Percentiles rank a stretch among this genome's conserved stretches.
phyloP scores from a whole-genome alignment of 2,329 filamentous ascomycete genomes.

The Aspergillus latus region DNA sequence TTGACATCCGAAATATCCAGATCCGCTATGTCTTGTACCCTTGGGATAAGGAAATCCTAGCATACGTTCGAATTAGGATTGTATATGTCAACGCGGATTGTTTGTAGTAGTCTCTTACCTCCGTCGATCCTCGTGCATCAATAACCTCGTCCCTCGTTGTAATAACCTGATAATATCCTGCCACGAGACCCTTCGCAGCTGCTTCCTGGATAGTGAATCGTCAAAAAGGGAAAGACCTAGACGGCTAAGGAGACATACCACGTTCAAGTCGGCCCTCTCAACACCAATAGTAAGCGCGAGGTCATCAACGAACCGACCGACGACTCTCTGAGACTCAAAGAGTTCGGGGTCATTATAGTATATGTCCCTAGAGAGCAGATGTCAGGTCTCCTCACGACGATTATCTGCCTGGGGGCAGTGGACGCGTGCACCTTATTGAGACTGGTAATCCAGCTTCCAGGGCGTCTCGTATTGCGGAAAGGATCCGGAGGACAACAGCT shows the following conservation, averaged over 20 bases:
- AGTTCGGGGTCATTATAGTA: conserved; percentile 62
- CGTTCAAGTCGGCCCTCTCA: conserved; percentile 55
- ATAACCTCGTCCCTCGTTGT: conserved; percentile 27
- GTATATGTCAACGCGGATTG: neutral
- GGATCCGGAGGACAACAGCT: conserved; percentile 56
- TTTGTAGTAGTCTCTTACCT: conserved; percentile 19
- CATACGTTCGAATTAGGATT: neutral
- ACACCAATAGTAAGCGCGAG: conserved; percentile 61
- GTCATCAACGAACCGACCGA: conserved; percentile 61
- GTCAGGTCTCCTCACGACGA: neutral
- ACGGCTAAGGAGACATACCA: conserved; percentile 44
- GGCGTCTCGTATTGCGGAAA: conserved; percentile 56
- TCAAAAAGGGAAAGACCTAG: neutral
- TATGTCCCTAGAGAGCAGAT: conserved; percentile 52
- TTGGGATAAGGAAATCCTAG: conserved; percentile 57
- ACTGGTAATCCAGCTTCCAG: conserved; percentile 50
- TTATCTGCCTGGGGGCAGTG: neutral
- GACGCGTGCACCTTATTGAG: conserved; percentile 55
- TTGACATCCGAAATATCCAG: conserved; percentile 47
- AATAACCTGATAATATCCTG: conserved; percentile 31
- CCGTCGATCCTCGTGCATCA: conserved; percentile 41
- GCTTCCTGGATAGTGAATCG: conserved; percentile 34
- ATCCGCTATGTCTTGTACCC: conserved; percentile 44
- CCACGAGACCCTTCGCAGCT: conserved; percentile 46
- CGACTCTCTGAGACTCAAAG: conserved; percentile 57